A percentile compares a stretch with the other conserved stretches of the same genome.
phyloP scores from a whole-genome alignment of 169 alveolate species.

The Neospora caninum region DNA sequence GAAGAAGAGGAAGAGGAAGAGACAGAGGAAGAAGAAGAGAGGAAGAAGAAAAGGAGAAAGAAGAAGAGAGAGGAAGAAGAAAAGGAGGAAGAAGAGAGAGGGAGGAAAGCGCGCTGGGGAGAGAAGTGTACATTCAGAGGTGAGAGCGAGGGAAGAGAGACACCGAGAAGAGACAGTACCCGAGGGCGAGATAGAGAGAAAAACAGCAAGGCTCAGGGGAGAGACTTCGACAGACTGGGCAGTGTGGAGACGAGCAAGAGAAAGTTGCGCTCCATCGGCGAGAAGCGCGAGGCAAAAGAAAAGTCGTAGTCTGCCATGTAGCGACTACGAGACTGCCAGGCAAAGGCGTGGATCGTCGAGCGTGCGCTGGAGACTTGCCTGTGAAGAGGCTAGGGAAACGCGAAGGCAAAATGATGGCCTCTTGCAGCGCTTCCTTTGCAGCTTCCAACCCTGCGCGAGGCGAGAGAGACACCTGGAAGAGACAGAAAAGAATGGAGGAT shows the following conservation, averaged over 20 bases:
- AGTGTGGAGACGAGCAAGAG: no score
- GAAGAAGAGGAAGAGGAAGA: not conserved
- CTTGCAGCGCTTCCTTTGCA: conserved; percentile 90
- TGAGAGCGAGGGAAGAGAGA: no score
- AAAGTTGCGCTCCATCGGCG: not conserved
- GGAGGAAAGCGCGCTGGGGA: not conserved
- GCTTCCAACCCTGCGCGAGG: conserved; percentile 78
- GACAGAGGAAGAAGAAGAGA: not conserved
- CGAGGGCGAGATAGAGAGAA: not conserved
- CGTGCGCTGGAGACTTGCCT: conserved; percentile 71
- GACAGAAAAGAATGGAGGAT: not conserved
- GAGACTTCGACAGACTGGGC: no score
- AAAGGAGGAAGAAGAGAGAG: not conserved
- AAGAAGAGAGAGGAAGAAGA: not conserved
- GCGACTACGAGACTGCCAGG: not conserved
- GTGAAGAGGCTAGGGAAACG: conserved; percentile 91
- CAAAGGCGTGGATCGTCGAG: no score
- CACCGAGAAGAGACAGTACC: not conserved
- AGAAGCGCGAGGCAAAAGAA: no score
- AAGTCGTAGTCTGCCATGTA: not conserved
- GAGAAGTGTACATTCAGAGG: no score
- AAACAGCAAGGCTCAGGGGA: not conserved
- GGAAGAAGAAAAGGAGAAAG: not conserved
- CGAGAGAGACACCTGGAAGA: not conserved
- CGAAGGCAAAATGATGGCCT: conserved; percentile 91